Conservation (phyloP, 441 rosid species). For the Erodium trifolium region DNA sequence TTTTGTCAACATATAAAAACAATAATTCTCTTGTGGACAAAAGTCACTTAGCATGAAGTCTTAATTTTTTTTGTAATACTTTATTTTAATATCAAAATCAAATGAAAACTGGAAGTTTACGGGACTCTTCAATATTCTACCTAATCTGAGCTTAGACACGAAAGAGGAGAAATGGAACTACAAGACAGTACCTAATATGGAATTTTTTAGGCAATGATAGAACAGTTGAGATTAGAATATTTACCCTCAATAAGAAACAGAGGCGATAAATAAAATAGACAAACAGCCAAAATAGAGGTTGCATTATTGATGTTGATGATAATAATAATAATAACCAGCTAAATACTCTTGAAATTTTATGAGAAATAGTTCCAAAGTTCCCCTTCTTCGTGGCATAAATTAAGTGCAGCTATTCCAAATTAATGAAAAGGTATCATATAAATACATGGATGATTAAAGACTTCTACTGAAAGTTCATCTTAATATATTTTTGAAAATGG, state of each 20-base stretch:
- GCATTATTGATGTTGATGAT: slow-evolving; percentile 27
- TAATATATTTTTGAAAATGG: not conserved
- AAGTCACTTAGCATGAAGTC: not conserved
- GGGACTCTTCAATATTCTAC: slow-evolving; percentile 17
- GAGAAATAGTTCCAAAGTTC: not conserved
- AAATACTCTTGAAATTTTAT: not conserved
- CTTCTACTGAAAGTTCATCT: not conserved
- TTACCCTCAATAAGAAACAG: slow-evolving; percentile 8
- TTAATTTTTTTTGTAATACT: not conserved
- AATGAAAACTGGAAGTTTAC: slow-evolving; percentile 5
- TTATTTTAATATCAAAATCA: not conserved
- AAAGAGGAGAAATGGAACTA: not conserved
- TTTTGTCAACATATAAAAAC: slow-evolving; percentile 9
- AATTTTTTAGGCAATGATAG: slow-evolving; percentile 10
- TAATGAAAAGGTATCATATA: not conserved
- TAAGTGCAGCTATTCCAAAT: slow-evolving; percentile 3
- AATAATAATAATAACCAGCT: not conserved
- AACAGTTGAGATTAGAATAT: not conserved
- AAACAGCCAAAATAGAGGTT: slow-evolving; percentile 40
- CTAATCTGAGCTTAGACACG: slow-evolving; percentile 18
- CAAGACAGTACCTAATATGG: slow-evolving; percentile 22
- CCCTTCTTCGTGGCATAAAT: not conserved
- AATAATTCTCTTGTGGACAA: slow-evolving; percentile 6
- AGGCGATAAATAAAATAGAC: slow-evolving; percentile 13
- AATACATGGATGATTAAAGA: not conserved